These are phyloP conservation scores for Pyrenophora graminea DNA, from an alignment of 2,329 filamentous ascomycete species.

Conservation along the genomic window DNA sequence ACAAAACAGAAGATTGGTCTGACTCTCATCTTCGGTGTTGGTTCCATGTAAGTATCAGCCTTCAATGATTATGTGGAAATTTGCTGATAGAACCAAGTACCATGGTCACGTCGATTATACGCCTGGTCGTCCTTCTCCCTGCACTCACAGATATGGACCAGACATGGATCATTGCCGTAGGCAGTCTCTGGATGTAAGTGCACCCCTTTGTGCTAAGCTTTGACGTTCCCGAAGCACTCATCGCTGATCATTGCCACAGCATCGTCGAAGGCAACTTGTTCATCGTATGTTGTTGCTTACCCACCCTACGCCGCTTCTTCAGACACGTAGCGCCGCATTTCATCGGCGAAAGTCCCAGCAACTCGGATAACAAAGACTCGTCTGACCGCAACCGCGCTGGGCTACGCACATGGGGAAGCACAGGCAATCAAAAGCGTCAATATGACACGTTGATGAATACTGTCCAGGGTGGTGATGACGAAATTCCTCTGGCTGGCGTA, in stretches of 20 bases:
- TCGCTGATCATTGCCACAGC: constrained; percentile 18
- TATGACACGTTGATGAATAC: constrained; percentile 26
- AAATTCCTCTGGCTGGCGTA: constrained; percentile 11
- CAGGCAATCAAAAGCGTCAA: constrained; percentile 11
- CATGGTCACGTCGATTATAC: constrained; percentile 21
- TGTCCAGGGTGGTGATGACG: constrained; percentile 10
- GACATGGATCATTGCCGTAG: constrained; percentile 19
- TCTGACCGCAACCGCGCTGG: constrained; percentile 4
- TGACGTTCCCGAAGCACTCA: background rate
- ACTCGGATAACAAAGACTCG: constrained; percentile 7
- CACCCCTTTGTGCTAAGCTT: background rate
- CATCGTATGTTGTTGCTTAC: constrained; percentile 50
- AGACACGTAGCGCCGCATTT: constrained; percentile 42
- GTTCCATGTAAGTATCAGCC: constrained; percentile 21
- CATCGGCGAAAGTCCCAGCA: constrained; percentile 15
- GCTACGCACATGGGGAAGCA: constrained; percentile 16
- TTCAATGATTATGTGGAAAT: too few relatives aligned
- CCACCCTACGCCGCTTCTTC: constrained; percentile 50
- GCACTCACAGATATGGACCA: constrained; percentile 19
- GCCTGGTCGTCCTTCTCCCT: constrained; percentile 18
- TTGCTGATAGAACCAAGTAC: constrained; percentile 13
- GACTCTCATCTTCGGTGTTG: constrained; percentile 23
- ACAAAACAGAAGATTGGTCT: constrained; percentile 24
- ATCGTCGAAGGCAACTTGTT: constrained; percentile 50
- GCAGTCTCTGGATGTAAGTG: constrained; percentile 19